Evolutionary conservation across 192 early-diverging fungal genomes (phyloP).

Genomic region (Allomyces macrogynus): DNA sequence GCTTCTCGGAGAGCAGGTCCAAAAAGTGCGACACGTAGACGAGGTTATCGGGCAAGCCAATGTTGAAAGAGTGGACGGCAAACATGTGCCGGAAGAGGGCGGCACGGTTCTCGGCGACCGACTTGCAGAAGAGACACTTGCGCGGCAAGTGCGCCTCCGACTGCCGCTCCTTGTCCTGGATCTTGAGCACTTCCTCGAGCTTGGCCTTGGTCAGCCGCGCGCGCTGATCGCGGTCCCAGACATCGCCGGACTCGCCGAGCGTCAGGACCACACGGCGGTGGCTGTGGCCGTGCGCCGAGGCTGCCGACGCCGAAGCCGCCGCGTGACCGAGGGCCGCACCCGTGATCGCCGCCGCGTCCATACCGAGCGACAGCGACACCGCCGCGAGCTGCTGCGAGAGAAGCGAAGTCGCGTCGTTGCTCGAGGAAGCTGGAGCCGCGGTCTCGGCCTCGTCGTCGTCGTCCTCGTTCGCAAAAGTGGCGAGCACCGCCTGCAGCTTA

Average conservation of each 20-base stretch:
- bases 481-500: background rate
- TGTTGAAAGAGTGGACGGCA: constrained; percentile 79
- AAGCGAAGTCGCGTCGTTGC: background rate
- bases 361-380: background rate
- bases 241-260: background rate
- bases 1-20: constrained; percentile 47
- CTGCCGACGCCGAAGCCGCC: background rate
- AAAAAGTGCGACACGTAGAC: constrained; percentile 68
- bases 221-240: background rate
- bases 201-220: background rate
- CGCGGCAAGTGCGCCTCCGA: constrained; percentile 37
- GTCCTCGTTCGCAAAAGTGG: background rate
- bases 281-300: background rate
- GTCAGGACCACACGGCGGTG: background rate
- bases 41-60: constrained; percentile 75
- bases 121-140: constrained; percentile 86
- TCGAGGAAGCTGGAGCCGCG: background rate
- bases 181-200: constrained; percentile 36
- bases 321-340: background rate
- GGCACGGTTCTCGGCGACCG: constrained; percentile 43
- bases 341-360: background rate
- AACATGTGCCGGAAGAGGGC: constrained; percentile 74
- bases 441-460: background rate
- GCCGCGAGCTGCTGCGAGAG: background rate
- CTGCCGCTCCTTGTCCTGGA: constrained; percentile 51